Evolutionary conservation across 2,329 filamentous ascomycete genomes (phyloP).

Genomic region (Chaetothyriales sp.): DNA sequence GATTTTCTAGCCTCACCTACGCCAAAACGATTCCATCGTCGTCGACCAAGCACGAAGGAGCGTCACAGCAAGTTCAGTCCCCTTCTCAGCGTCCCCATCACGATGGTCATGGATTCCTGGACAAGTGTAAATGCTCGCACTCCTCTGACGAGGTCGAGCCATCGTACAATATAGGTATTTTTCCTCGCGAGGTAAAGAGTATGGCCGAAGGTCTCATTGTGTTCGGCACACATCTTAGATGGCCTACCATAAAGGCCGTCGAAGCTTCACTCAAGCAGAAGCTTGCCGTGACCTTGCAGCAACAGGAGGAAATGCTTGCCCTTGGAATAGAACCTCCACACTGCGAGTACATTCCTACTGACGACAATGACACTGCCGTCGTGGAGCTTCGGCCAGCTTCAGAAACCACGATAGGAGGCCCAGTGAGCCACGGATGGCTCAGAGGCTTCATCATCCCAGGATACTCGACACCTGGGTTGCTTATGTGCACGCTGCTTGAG

Average conservation of each 20-base stretch:
- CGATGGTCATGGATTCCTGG: not conserved
- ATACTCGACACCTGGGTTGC: constrained; percentile 38
- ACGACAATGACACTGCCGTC: constrained; percentile 1
- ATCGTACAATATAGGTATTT: constrained; percentile 10
- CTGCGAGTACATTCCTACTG: not conserved
- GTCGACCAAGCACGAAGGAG: not conserved
- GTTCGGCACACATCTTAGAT: constrained; percentile 18
- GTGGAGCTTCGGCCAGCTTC: constrained; percentile 11
- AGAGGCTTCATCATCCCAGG: constrained; percentile 43
- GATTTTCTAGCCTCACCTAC: constrained; percentile 32
- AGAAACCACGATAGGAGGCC: constrained; percentile 31
- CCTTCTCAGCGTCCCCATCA: not conserved
- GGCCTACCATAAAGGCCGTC: constrained; percentile 17
- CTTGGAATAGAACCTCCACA: constrained; percentile 3
- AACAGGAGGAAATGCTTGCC: constrained; percentile 9
- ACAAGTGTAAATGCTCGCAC: not conserved
- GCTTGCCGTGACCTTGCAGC: constrained; percentile 9
- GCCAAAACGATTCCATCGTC: constrained; percentile 8
- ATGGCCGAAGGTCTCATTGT: constrained; percentile 19
- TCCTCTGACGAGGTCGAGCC: constrained; percentile 1
- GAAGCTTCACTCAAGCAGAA: constrained; percentile 12
- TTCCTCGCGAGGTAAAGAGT: constrained; percentile 10
- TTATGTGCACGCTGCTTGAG: constrained; percentile 44
- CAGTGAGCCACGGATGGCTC: constrained; percentile 43
- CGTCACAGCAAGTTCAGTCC: not conserved